Evolutionary conservation across 352 stramenopile genomes (phyloP).

Genomic region (Aphanomyces astaci): DNA sequence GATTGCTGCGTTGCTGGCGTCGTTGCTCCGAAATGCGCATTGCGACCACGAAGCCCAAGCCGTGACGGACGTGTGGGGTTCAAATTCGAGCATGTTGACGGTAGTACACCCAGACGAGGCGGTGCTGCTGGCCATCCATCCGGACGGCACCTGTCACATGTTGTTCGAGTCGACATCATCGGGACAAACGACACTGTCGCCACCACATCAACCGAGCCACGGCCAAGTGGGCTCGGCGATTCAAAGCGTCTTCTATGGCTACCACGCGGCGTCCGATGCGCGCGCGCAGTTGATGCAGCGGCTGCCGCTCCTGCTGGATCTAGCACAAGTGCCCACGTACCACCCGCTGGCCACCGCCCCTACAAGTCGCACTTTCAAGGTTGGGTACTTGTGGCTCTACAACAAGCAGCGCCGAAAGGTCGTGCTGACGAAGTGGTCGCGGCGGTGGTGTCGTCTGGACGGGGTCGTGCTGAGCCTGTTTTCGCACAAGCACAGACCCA

Average conservation of each 20-base stretch:
- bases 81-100: neutral
- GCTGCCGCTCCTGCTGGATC: slow-evolving; percentile 54
- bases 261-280: slow-evolving; percentile 47
- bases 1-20: neutral
- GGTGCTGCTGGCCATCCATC: neutral
- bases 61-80: neutral
- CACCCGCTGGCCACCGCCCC: too few species aligned
- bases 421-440: slow-evolving; percentile 66
- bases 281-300: slow-evolving; percentile 60
- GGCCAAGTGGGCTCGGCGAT: slow-evolving; percentile 38
- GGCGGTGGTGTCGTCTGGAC: slow-evolving; percentile 74
- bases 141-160: neutral
- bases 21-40: neutral
- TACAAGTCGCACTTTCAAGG: slow-evolving; percentile 76
- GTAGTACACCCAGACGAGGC: neutral
- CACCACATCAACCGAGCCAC: too few species aligned
- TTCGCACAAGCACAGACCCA: slow-evolving; percentile 73
- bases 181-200: too few species aligned
- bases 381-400: slow-evolving; percentile 63
- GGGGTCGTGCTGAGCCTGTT: slow-evolving; percentile 72
- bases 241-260: slow-evolving; percentile 70
- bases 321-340: slow-evolving; percentile 72
- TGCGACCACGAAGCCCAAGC: neutral
- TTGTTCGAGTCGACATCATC: neutral
- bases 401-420: slow-evolving; percentile 43